Evolutionary conservation across 768 basidiomycete genomes (phyloP).

Genomic region (Hypholoma sublateritium): DNA sequence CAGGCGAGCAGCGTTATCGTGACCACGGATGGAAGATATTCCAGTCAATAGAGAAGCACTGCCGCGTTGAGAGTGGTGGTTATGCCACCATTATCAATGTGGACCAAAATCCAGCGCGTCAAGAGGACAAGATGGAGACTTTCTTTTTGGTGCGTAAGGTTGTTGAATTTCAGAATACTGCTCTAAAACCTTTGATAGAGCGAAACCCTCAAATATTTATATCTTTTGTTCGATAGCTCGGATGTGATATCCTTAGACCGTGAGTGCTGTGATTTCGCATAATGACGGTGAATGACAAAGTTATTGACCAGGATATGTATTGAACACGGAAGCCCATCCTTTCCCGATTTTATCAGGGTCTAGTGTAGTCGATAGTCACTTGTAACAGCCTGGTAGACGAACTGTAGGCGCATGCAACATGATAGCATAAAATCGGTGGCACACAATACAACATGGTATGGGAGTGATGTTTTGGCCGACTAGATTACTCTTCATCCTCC

Average conservation of each 20-base stretch:
- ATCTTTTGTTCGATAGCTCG: conserved; percentile 78
- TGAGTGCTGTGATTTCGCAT: conserved; percentile 37
- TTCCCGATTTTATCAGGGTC: conserved; percentile 58
- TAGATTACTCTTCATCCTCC: conserved; percentile 77
- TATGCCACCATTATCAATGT: conserved; percentile 86
- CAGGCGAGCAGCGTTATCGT: conserved; percentile 80
- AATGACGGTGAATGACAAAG: not conserved
- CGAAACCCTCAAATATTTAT: conserved; percentile 91
- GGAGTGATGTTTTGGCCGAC: conserved; percentile 12
- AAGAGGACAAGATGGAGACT: conserved; percentile 94
- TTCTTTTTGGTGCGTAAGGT: conserved; percentile 73
- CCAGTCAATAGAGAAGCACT: conserved; percentile 83
- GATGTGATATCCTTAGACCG: conserved; percentile 70
- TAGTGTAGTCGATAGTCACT: not conserved
- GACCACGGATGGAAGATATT: conserved; percentile 89
- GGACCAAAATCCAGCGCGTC: conserved; percentile 63
- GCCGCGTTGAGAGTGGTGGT: conserved; percentile 74
- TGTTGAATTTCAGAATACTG: not conserved
- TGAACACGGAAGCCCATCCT: conserved; percentile 79
- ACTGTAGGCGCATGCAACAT: conserved; percentile 16
- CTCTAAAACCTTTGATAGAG: conserved; percentile 43
- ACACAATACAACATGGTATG: conserved; percentile 12
- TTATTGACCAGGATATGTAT: conserved; percentile 64
- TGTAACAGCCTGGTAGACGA: not conserved
- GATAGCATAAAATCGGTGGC: not conserved